Evolutionary conservation across 768 basidiomycete genomes (phyloP).

Genomic region (Favolaschia claudopus): DNA sequence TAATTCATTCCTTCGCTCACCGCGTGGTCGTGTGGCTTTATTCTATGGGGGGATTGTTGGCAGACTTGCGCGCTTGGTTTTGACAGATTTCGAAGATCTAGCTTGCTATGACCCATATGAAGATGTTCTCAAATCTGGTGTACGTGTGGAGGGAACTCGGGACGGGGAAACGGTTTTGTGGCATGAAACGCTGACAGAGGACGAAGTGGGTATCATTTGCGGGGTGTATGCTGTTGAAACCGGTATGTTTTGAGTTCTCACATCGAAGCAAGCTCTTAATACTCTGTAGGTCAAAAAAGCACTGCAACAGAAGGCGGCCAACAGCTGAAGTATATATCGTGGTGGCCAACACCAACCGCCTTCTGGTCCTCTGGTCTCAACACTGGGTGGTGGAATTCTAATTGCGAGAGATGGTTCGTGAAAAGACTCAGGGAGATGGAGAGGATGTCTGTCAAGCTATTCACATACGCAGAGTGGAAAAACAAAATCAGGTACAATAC

Average conservation of each 20-base stretch:
- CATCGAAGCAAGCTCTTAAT: not conserved
- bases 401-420: slow-evolving; percentile 19
- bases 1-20: slow-evolving; percentile 10
- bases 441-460: not conserved
- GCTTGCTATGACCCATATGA: slow-evolving; percentile 8
- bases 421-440: slow-evolving; percentile 11
- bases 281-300: slow-evolving; percentile 13
- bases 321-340: slow-evolving; percentile 15
- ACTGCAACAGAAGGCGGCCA: not conserved
- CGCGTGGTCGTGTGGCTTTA: slow-evolving; percentile 13
- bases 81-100: not conserved
- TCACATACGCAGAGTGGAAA: slow-evolving; percentile 10
- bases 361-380: slow-evolving; percentile 14
- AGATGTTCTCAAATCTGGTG: slow-evolving; percentile 5
- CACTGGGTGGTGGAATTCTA: slow-evolving; percentile 19
- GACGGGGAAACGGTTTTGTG: slow-evolving; percentile 3
- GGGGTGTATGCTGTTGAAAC: slow-evolving; percentile 20
- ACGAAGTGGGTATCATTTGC: slow-evolving; percentile 16
- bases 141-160: not conserved
- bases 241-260: not conserved
- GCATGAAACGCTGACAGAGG: slow-evolving; percentile 1
- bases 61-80: slow-evolving; percentile 9
- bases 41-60: slow-evolving; percentile 18
- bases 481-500: slow-evolving; percentile 3
- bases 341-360: slow-evolving; percentile 18